Evolutionary conservation across 768 basidiomycete species (phyloP), one percentile per base, ranked within the genome.

Genomic region (Lentinula sp.): DNA sequence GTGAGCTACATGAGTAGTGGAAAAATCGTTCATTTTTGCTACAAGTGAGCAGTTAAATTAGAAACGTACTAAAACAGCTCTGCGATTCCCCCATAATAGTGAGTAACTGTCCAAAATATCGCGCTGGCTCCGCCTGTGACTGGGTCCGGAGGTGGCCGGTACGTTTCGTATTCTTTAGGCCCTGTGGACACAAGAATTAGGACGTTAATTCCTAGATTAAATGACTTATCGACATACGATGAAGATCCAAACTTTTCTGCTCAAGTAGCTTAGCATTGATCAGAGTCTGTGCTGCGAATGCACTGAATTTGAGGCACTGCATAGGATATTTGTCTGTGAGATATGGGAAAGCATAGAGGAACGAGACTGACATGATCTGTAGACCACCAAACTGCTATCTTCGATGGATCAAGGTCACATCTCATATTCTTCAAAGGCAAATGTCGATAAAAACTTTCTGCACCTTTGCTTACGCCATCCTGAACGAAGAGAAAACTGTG

Each of bases 401-500:
- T 73, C 0, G 73, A 70, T 0, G 83, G 76, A 55, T 82, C 80
- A 53, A 87, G 65, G 66, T 86, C 84, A 64, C 85, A 88, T 66
- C 82, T 72, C 85, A 87, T 86, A 64, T 84, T 84, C 34, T 82
- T 66, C 48, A 87, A 67, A 0, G 85, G 85, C 16, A 87, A 70
- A 67, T 86, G 85, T 46, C 71, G 72, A 67, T 87, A 84, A 66
- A 86, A 85, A 40, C 79, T 80, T 21, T 81, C 80, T 3, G 81
- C 80, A 9, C 83, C 84, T 34, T 64, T 68, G 31, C 65, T 62
- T 0, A 79, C 74, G 5, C 84, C 84, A 50, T 83, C 73, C 83
- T 85, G 53, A 2, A 18, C 7, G 4, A 52, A 46, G 28, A 40
- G 5, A 35, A 28, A 5, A 50, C 58, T 28, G 28, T 28, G 28